Percentiles rank a stretch among this genome's conserved stretches.
phyloP scores from a whole-genome alignment of 768 basidiomycete species.

The Boletus insuetus region DNA sequence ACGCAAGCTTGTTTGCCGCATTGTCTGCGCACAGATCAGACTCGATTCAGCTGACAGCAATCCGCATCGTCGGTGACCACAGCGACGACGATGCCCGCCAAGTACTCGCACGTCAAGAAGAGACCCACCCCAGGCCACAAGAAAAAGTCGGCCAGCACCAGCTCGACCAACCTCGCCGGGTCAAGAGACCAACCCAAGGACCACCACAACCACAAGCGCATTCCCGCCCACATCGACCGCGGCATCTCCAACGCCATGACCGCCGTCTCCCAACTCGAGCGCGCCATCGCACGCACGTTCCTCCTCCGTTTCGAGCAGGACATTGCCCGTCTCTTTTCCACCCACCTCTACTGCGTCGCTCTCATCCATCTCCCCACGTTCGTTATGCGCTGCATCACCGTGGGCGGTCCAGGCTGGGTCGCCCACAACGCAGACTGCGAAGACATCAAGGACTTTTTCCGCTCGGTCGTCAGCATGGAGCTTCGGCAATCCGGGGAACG shows the following conservation, averaged over 20 bases:
- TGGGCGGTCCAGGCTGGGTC: slow-evolving; percentile 66
- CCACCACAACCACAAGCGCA: slow-evolving; percentile 33
- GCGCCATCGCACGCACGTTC: slow-evolving; percentile 64
- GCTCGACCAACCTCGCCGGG: slow-evolving; percentile 30
- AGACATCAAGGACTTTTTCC: slow-evolving; percentile 73
- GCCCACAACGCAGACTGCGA: slow-evolving; percentile 65
- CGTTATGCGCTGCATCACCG: slow-evolving; percentile 59
- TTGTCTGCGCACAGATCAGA: slow-evolving; percentile 19
- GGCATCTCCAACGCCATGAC: slow-evolving; percentile 54
- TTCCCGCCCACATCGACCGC: slow-evolving; percentile 52
- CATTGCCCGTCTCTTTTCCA: slow-evolving; percentile 71
- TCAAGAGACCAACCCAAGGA: slow-evolving; percentile 18
- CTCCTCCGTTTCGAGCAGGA: slow-evolving; percentile 72
- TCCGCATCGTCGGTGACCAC: slow-evolving; percentile 20
- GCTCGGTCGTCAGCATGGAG: slow-evolving; percentile 70
- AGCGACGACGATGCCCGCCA: slow-evolving; percentile 52
- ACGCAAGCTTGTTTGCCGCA: not conserved
- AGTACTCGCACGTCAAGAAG: slow-evolving; percentile 77
- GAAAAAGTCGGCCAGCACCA: slow-evolving; percentile 38
- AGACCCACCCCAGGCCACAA: slow-evolving; percentile 46
- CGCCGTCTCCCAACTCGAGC: slow-evolving; percentile 65
- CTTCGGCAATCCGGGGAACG: slow-evolving; percentile 75
- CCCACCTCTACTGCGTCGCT: slow-evolving; percentile 61
- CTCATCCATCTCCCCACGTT: slow-evolving; percentile 67
- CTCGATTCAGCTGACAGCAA: not conserved